A percentile compares a stretch with the other conserved stretches of the same genome.
Conservation (phyloP, 2,329 filamentous ascomycete species). For the Scorias spongiosa region DNA sequence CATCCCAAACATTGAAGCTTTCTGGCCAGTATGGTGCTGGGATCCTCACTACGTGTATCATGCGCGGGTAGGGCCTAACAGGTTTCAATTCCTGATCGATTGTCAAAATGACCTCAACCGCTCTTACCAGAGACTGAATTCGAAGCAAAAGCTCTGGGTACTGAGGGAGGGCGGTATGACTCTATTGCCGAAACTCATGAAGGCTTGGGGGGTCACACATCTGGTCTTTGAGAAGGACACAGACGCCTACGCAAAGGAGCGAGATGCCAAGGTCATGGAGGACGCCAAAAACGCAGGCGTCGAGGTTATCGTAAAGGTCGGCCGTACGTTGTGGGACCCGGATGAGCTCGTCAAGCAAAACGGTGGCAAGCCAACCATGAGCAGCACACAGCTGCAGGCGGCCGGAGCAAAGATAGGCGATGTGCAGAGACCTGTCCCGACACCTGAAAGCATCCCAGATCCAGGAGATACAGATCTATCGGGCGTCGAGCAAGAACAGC, state of each 20-base stretch:
- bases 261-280: constrained; percentile 44
- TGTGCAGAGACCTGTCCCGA: constrained; percentile 45
- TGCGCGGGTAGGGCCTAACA: constrained; percentile 53
- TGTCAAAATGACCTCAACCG: constrained; percentile 56
- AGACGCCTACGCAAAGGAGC: constrained; percentile 52
- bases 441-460: constrained; percentile 46
- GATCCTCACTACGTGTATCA: constrained; percentile 67
- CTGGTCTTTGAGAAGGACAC: constrained; percentile 68
- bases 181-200: constrained; percentile 56
- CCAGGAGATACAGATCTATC: constrained; percentile 45
- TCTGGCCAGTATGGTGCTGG: constrained; percentile 64
- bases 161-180: constrained; percentile 59
- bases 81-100: constrained; percentile 64
- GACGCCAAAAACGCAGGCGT: constrained; percentile 52
- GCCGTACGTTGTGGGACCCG: constrained; percentile 59
- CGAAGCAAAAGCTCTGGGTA: constrained; percentile 55
- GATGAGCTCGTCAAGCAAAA: constrained; percentile 53
- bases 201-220: constrained; percentile 58
- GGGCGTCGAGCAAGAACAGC: constrained; percentile 41
- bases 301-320: constrained; percentile 47
- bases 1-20: constrained; percentile 39
- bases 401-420: constrained; percentile 48
- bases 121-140: constrained; percentile 53
- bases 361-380: constrained; percentile 59
- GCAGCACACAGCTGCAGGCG: constrained; percentile 47